Base-by-base conservation (phyloP, 345 rosid species). In the Eucalyptus microcorys region DNA sequence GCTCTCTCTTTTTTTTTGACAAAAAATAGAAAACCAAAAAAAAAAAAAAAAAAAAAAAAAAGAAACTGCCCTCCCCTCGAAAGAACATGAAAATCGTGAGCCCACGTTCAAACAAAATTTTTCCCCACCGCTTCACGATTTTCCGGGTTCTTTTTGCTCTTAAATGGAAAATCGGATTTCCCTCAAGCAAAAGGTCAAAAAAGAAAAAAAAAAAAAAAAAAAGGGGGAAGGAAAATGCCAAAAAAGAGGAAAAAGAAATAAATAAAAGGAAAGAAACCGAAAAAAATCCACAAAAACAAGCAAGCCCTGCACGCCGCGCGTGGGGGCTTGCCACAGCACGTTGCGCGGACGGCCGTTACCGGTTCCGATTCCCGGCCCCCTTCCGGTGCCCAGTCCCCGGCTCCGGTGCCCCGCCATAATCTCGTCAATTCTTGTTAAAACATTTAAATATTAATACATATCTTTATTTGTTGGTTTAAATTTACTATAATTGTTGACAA, bases 401-500 rank as follows among this genome's bases (percentile, higher is more conserved):
- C 27, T 37, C 45, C 45, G 8, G 42, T 37, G 14, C 24, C 83
- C 8, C 1, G 14, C 83, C 83, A 37, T 19, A 37, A 10, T 37
- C 27, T 37, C 14, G 5, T 2, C 14, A 9, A 71, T 19, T 37
- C 32, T 19, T 37, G 27, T 21, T 32, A 4, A 68, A 32, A 34
- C 1, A 34, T 34, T 68, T 68, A 68, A 32, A 34, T 17, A 68
- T 68, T 32, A 32, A 17, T 16, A 8, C 0, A 3, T 3, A 32
- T 68, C 3, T 68, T 68, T 32, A 32, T 32, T 19, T 2, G 2
- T 34, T 4, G 3, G 5, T 32, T 68, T 68, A 34, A 32, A 32
- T 2, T 68, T 32, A 66, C 3, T n/a, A 32, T 32, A 15, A 22
- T 0, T 3, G 1, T 16, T 8, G 5, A 2, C 76, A 8, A 4